Evolutionary conservation across 2,329 filamentous ascomycete genomes (phyloP).

Genomic region (Purpureocillium lavendulum): DNA sequence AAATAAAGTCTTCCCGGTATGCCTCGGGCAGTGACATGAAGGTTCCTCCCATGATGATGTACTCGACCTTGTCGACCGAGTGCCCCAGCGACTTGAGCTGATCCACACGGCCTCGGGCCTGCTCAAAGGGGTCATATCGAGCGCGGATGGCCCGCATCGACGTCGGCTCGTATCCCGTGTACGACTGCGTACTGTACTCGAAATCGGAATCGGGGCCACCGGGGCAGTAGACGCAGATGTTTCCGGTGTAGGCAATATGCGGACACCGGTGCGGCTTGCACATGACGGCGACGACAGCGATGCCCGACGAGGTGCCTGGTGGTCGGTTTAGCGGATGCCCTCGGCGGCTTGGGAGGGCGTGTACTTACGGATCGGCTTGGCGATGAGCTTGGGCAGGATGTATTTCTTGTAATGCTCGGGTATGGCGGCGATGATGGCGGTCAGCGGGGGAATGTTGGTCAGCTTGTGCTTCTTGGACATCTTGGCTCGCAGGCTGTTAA

Average conservation of each 20-base stretch:
- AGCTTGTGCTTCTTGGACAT: conserved; percentile 90
- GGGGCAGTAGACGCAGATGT: conserved; percentile 98
- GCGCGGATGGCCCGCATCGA: conserved; percentile 97
- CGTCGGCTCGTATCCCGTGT: conserved; percentile 96
- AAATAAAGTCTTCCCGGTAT: conserved; percentile 90
- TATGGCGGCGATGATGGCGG: conserved; percentile 94
- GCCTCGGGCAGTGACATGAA: conserved; percentile 93
- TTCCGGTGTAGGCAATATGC: conserved; percentile 96
- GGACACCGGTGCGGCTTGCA: conserved; percentile 97
- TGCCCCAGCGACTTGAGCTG: conserved; percentile 94
- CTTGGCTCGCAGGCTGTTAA: conserved; percentile 80
- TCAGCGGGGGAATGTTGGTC: conserved; percentile 80
- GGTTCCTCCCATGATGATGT: conserved; percentile 99
- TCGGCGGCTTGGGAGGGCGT: neutral
- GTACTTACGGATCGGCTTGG: conserved; percentile 85
- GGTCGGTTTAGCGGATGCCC: conserved; percentile 4
- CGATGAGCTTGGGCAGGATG: conserved; percentile 89
- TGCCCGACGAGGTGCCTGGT: conserved; percentile 85
- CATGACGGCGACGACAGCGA: conserved; percentile 98
- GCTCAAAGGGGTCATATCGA: conserved; percentile 95
- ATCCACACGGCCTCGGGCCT: conserved; percentile 89
- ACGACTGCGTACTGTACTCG: conserved; percentile 97
- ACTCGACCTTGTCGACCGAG: conserved; percentile 98
- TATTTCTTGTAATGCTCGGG: conserved; percentile 99
- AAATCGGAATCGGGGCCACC: conserved; percentile 97